Conservation (phyloP, 129 eudicot genomes). For the Tagetes patula region DNA sequence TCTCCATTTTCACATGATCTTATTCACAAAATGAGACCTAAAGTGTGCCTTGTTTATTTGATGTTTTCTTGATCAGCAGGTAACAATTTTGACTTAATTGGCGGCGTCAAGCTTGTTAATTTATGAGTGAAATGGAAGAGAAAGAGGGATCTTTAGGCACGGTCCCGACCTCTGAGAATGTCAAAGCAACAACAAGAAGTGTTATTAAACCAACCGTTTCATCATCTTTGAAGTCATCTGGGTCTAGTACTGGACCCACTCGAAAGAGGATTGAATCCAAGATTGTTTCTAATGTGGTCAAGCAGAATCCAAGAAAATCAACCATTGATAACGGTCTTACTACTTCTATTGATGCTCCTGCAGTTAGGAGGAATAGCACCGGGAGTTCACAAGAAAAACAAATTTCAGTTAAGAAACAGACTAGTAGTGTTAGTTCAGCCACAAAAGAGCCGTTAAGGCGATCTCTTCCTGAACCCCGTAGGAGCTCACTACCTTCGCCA, state of each 20-base stretch:
- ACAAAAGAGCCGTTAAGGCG: constrained; percentile 59
- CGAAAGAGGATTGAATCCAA: constrained; percentile 50
- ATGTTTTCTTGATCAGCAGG: constrained; percentile 22
- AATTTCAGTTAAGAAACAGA: constrained; percentile 40
- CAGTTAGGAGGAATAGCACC: constrained; percentile 78
- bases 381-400: constrained; percentile 73
- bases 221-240: constrained; percentile 38
- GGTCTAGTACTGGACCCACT: constrained; percentile 35
- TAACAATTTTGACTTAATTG: constrained; percentile 15
- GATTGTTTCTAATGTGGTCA: constrained; percentile 35
- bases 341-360: constrained; percentile 52
- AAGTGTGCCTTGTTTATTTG: constrained; percentile 6
- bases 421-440: constrained; percentile 34
- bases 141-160: constrained; percentile 38
- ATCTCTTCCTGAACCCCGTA: constrained; percentile 71
- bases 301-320: constrained; percentile 41
- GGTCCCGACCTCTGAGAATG: constrained; percentile 36
- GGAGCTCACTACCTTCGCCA: constrained; percentile 50
- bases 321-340: constrained; percentile 33
- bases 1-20: neutral
- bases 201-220: constrained; percentile 40
- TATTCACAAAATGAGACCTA: constrained; percentile 1
- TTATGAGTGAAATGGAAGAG: constrained; percentile 35
- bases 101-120: constrained; percentile 20
- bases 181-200: constrained; percentile 42